These are phyloP conservation scores for Hypholoma fasciculare DNA, from an alignment of 768 basidiomycete genomes.

Conservation along the genomic window DNA sequence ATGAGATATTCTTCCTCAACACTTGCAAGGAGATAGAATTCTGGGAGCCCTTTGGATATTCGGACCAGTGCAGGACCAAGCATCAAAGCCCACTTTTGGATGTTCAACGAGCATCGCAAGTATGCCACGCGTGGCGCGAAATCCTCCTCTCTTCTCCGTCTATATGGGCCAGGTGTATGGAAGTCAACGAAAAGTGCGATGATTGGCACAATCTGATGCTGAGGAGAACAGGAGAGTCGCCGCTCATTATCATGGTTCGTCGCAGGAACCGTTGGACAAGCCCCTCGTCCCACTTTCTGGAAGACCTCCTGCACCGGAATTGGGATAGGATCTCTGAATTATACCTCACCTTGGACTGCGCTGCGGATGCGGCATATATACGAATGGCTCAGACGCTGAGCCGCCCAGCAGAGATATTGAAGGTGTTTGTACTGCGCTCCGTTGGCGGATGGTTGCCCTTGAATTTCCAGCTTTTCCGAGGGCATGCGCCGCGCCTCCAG, in stretches of 20 bases:
- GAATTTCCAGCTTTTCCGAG: background rate
- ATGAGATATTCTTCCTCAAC: too few relatives aligned
- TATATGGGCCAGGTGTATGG: background rate
- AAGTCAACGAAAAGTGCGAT: background rate
- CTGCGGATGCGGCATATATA: too few relatives aligned
- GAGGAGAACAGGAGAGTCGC: background rate
- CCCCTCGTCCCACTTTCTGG: background rate
- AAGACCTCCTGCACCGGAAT: background rate
- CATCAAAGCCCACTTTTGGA: background rate
- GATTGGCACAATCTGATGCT: background rate
- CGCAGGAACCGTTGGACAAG: background rate
- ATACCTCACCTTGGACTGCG: too few relatives aligned
- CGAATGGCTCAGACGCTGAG: too few relatives aligned
- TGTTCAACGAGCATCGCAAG: background rate
- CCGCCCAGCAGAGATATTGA: background rate
- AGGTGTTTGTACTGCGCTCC: background rate
- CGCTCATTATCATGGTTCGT: background rate
- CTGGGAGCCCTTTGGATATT: too few relatives aligned
- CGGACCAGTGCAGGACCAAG: background rate
- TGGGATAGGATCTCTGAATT: background rate
- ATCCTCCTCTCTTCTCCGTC: background rate
- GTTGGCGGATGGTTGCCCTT: background rate
- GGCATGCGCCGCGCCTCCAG: background rate
- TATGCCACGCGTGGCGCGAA: background rate
- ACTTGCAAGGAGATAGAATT: too few relatives aligned